These are phyloP conservation scores for Lonicera japonica DNA, from an alignment of 129 eudicot species.

Conservation along the genomic window DNA sequence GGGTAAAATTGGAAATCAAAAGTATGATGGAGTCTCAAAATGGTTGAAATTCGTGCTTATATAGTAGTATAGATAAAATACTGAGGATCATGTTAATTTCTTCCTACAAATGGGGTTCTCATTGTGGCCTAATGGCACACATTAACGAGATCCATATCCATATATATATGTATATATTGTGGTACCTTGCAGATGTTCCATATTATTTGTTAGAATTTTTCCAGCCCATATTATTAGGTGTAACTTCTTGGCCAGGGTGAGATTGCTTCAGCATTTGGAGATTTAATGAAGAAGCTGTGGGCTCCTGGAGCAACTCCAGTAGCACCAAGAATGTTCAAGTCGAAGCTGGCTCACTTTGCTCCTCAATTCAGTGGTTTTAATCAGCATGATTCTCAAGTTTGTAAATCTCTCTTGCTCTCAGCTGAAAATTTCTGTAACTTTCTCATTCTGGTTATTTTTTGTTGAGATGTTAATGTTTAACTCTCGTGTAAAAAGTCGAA, in stretches of 20 bases:
- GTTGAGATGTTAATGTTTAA: background rate
- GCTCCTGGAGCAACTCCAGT: conserved; percentile 93
- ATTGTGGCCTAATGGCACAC: too few species aligned
- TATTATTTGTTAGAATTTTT: background rate
- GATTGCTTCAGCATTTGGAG: conserved; percentile 93
- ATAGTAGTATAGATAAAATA: too few species aligned
- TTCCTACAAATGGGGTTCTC: too few species aligned
- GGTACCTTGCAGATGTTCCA: conserved; percentile 1
- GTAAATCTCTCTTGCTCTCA: conserved; percentile 28
- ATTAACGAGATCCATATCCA: background rate
- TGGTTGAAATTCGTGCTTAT: too few species aligned
- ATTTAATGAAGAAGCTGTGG: conserved; percentile 80
- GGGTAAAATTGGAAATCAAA: too few species aligned
- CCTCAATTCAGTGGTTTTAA: conserved; percentile 95
- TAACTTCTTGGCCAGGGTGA: conserved; percentile 58
- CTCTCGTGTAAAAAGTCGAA: background rate
- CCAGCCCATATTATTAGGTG: conserved; percentile 13
- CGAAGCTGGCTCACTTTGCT: conserved; percentile 88
- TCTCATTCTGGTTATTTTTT: too few species aligned
- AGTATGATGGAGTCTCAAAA: too few species aligned
- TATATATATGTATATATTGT: background rate
- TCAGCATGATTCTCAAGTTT: conserved; percentile 93
- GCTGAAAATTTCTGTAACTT: background rate
- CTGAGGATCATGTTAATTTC: too few species aligned
- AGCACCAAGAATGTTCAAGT: conserved; percentile 75